phyloP scores from a whole-genome alignment of 768 basidiomycete genomes.

The Serpula lacrymans region DNA sequence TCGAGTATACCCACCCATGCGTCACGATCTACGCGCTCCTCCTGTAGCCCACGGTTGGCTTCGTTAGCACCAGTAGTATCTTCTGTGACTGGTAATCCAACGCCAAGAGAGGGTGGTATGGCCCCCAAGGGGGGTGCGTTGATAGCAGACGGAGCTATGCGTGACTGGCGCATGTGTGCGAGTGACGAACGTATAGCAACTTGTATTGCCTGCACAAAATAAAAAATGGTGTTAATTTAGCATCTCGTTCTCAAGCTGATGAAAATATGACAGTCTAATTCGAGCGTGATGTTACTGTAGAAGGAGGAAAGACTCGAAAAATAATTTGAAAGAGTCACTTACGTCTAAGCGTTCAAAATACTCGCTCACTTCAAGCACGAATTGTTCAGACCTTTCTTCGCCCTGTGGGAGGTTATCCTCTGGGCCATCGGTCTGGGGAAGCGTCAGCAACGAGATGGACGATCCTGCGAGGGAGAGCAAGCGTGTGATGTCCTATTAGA shows the following conservation, averaged over 20 bases:
- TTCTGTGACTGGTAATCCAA: conserved; percentile 54
- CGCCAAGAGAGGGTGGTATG: conserved; percentile 75
- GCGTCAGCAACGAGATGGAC: conserved; percentile 71
- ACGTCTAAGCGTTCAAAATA: conserved; percentile 84
- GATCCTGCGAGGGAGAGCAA: conserved; percentile 74
- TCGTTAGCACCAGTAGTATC: conserved; percentile 17
- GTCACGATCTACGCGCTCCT: conserved; percentile 70
- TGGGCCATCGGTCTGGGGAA: conserved; percentile 77
- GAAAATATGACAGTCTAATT: no score
- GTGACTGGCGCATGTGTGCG: conserved; percentile 76
- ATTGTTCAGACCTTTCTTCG: conserved; percentile 81
- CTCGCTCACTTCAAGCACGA: conserved; percentile 80
- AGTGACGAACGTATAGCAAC: conserved; percentile 71
- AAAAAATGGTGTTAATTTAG: background rate
- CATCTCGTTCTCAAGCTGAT: no score
- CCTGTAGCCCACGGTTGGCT: conserved; percentile 65
- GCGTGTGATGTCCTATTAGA: conserved; percentile 70
- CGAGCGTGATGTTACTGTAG: background rate
- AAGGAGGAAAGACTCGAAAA: conserved; percentile 17
- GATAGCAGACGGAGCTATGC: conserved; percentile 86
- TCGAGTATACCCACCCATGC: conserved; percentile 75
- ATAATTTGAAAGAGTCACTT: no score
- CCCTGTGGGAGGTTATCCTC: conserved; percentile 71
- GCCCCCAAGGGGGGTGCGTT: conserved; percentile 72
- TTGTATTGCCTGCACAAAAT: conserved; percentile 60